Base-by-base conservation (phyloP, 2,329 filamentous ascomycete species). In the Fusarium sp. region DNA sequence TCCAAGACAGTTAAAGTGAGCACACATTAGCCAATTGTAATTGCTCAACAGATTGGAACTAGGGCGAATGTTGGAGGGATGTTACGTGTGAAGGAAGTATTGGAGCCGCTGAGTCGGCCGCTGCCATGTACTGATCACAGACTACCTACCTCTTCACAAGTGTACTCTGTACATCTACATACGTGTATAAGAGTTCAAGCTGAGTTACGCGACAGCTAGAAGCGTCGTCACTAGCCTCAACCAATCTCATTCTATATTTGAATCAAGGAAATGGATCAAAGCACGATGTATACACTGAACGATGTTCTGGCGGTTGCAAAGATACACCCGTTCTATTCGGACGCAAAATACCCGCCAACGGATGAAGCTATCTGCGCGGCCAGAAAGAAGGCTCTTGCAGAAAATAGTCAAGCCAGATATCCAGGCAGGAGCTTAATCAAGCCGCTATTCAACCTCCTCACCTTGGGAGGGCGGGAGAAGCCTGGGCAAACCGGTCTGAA, bases 251-350 rank as follows among this genome's bases (percentile, higher is more conserved):
- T 9, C 25, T 25, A 10, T 25, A 25, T 25, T 1, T 25, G 25
- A 27, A 9, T 9, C 22, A 8, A 52, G 4, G 9, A 1, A 2
- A 40, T 57, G 43, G 18, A 34, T 2, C 30, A 30, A 2, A 57
- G 4, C 29, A 25, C 5, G 3, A 18, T 59, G 16, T 77, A 76
- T 55, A 73, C 76, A 0, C 49, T 82, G 30, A 25, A 24, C 7
- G 77, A 81, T 0, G 71, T 82, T 1, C 63, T 83, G 22, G 75
- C 79, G 4, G 67, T 82, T 24, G 76, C 79, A 40, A 75, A 70
- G 6, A 66, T 75, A 0, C 81, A 83, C 30, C 80, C 80, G 0
- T 83, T 83, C 30, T 81, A 82, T 14, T 61, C 63, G 3, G 43
- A 73, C 7, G 25, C 66, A 5, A 32, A 71, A 14, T 82, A 82